These are phyloP conservation scores for Domatiomyces globalis DNA, from an alignment of 2,329 filamentous ascomycete species.

Conservation along the genomic window DNA sequence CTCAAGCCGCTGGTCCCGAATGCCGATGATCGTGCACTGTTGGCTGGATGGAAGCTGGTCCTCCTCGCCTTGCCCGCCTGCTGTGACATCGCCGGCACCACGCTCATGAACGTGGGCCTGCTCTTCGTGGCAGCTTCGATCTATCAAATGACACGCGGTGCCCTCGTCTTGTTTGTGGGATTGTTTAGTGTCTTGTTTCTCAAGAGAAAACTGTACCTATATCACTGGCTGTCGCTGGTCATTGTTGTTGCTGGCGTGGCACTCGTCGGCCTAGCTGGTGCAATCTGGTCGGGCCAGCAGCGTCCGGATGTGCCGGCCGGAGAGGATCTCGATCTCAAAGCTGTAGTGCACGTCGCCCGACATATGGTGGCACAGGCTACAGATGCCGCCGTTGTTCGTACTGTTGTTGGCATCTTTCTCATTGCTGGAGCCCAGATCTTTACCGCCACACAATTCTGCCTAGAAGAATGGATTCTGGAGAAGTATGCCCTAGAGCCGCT, in stretches of 20 bases:
- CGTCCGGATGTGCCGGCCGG: conserved; percentile 15
- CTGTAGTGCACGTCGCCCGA: conserved; percentile 21
- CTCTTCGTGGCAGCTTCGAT: conserved; percentile 90
- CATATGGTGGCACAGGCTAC: conserved; percentile 29
- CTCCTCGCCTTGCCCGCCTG: conserved; percentile 74
- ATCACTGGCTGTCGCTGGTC: conserved; percentile 81
- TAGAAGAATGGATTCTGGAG: conserved; percentile 86
- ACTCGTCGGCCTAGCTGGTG: conserved; percentile 77
- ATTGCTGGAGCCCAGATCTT: conserved; percentile 95
- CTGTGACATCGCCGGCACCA: conserved; percentile 90
- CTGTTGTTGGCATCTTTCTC: conserved; percentile 69
- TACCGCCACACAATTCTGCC: conserved; percentile 87
- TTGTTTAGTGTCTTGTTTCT: conserved; percentile 89
- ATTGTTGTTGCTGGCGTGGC: conserved; percentile 81
- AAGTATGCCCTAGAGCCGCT: conserved; percentile 69
- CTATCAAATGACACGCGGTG: conserved; percentile 96
- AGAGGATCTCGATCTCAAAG: conserved; percentile 20
- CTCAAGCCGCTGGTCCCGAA: conserved; percentile 41
- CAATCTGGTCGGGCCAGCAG: conserved; percentile 50
- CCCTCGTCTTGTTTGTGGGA: conserved; percentile 87
- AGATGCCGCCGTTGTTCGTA: conserved; percentile 47
- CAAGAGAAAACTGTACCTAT: conserved; percentile 61
- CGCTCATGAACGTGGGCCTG: conserved; percentile 90
- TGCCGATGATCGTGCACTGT: conserved; percentile 42
- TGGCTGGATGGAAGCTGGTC: conserved; percentile 57